A percentile compares a stretch with the other conserved stretches of the same genome.
Conservation (phyloP, 495 filamentous ascomycete species). For the Alectoria sarmentosa region DNA sequence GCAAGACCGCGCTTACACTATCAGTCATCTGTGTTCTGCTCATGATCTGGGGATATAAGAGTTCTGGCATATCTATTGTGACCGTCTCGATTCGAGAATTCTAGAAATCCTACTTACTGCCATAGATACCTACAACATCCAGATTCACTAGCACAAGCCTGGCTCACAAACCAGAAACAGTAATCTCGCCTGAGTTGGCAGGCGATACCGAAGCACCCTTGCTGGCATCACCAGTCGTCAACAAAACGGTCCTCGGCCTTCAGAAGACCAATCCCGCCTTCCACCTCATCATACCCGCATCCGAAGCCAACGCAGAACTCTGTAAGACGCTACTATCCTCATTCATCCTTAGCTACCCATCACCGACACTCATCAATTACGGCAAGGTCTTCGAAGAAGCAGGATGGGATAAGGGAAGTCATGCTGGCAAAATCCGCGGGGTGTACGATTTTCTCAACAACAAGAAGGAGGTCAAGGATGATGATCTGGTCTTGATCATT, state of each 20-base stretch:
- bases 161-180: constrained; percentile 5
- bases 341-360: constrained; percentile 55
- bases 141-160: constrained; percentile 12
- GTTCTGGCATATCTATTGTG: constrained; percentile 23
- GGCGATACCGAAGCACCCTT: constrained; percentile 2
- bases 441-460: constrained; percentile 48
- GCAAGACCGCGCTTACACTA: constrained; percentile 16
- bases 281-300: constrained; percentile 53
- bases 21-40: constrained; percentile 20
- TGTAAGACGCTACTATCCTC: constrained; percentile 56
- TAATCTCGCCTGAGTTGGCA: neutral
- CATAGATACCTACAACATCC: constrained; percentile 19
- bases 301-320: constrained; percentile 42
- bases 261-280: constrained; percentile 48
- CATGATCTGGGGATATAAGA: constrained; percentile 23
- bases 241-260: constrained; percentile 27
- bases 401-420: constrained; percentile 23
- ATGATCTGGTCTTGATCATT: constrained; percentile 55
- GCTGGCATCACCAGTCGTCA: constrained; percentile 10
- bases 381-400: constrained; percentile 30
- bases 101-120: neutral
- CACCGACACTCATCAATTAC: constrained; percentile 51
- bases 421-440: constrained; percentile 39
- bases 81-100: neutral
- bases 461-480: constrained; percentile 40